Evolutionary conservation across 1,139 yeast genomes (phyloP).

Genomic region (Kodamaea anthophila): DNA sequence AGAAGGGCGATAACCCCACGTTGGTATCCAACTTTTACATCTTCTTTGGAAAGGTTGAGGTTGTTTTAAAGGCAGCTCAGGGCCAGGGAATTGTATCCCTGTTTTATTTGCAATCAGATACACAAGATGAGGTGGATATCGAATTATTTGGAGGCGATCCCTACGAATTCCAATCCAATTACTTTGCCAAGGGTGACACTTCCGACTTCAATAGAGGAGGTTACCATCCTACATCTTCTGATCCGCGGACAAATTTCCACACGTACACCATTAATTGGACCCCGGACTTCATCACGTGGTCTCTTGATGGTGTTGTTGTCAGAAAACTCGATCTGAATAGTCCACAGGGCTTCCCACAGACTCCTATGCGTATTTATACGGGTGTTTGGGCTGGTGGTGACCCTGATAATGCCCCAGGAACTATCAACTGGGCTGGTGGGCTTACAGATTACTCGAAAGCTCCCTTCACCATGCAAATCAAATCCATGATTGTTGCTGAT

Average conservation of each 20-base stretch:
- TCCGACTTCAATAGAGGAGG: constrained; percentile 74
- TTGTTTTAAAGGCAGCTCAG: constrained; percentile 59
- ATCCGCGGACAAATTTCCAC: constrained; percentile 52
- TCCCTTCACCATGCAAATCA: constrained; percentile 65
- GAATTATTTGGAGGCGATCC: constrained; percentile 81
- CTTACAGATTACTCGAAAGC: constrained; percentile 56
- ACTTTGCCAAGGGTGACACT: constrained; percentile 73
- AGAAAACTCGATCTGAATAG: constrained; percentile 50
- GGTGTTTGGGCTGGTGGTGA: constrained; percentile 87
- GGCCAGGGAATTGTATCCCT: constrained; percentile 78
- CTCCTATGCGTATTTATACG: constrained; percentile 65
- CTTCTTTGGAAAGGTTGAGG: constrained; percentile 83
- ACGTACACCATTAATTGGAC: constrained; percentile 86
- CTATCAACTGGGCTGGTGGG: constrained; percentile 86
- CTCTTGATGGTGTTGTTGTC: constrained; percentile 53
- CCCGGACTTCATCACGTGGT: constrained; percentile 52
- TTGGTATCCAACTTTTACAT: constrained; percentile 70
- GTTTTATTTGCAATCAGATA: constrained; percentile 78
- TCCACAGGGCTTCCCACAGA: constrained; percentile 65
- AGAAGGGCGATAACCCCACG: constrained; percentile 70
- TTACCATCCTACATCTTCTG: constrained; percentile 47
- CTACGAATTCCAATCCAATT: constrained; percentile 72
- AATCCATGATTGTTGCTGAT: constrained; percentile 59
- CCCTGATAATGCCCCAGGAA: constrained; percentile 56
- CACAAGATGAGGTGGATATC: constrained; percentile 77